phyloP scores from a whole-genome alignment of 192 early-diverging fungal genomes.

The Coemansia sp. region DNA sequence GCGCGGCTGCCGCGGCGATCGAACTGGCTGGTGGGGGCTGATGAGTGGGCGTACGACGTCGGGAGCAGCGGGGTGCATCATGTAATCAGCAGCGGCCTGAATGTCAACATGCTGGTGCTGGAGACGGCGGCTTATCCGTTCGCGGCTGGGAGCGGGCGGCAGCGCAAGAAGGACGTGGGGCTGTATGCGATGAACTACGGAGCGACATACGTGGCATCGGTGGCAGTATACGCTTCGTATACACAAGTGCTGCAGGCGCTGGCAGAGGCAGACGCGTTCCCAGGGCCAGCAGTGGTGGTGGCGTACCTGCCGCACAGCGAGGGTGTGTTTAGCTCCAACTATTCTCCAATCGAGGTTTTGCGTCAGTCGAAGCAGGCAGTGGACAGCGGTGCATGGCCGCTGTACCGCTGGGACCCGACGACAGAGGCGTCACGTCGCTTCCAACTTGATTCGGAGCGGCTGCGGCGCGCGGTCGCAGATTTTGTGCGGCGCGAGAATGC shows the following conservation, averaged over 20 bases:
- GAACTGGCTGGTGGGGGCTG: constrained; percentile 88
- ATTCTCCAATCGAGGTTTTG: constrained; percentile 69
- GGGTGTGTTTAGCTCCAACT: constrained; percentile 47
- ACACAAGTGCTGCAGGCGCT: constrained; percentile 86
- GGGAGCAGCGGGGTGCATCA: constrained; percentile 89
- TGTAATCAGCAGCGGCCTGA: constrained; percentile 75
- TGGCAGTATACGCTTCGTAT: constrained; percentile 83
- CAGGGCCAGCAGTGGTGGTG: constrained; percentile 86
- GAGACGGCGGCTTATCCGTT: constrained; percentile 81
- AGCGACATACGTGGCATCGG: constrained; percentile 85
- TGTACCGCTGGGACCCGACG: constrained; percentile 92
- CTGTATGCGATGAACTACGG: constrained; percentile 96
- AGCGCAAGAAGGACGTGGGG: constrained; percentile 90
- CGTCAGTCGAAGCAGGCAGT: constrained; percentile 89
- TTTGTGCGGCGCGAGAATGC: constrained; percentile 85
- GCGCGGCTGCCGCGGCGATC: constrained; percentile 61
- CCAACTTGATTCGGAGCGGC: constrained; percentile 74
- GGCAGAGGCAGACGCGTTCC: constrained; percentile 85
- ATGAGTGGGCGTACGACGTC: constrained; percentile 83
- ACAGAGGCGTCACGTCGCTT: constrained; percentile 53
- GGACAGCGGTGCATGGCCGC: constrained; percentile 87
- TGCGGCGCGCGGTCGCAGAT: constrained; percentile 64
- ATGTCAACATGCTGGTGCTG: constrained; percentile 89
- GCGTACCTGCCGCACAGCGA: constrained; percentile 75
- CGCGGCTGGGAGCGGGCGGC: constrained; percentile 50